Percentiles rank a stretch among this genome's conserved stretches.
Conservation (phyloP, 2,329 filamentous ascomycete species). For the Monosporascus sp. region DNA sequence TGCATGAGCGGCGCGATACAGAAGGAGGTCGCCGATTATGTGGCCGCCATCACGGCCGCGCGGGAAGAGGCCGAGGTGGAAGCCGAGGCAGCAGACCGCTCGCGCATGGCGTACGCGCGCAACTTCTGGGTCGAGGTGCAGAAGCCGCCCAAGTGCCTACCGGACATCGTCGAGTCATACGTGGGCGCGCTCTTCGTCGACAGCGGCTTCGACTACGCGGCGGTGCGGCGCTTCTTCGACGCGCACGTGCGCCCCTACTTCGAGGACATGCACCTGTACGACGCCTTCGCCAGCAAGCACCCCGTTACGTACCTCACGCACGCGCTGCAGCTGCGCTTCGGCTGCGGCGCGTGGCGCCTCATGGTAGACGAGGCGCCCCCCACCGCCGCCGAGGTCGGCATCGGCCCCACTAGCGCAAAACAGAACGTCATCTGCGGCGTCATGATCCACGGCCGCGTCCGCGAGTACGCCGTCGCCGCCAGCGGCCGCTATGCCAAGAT, state of each 20-base stretch:
- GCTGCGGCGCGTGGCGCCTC: slow-evolving; percentile 56
- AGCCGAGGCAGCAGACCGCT: slow-evolving; percentile 31
- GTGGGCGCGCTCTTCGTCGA: slow-evolving; percentile 91
- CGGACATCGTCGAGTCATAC: slow-evolving; percentile 85
- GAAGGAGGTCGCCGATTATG: slow-evolving; percentile 47
- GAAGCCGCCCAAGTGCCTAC: slow-evolving; percentile 66
- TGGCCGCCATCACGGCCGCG: slow-evolving; percentile 50
- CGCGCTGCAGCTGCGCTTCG: slow-evolving; percentile 57
- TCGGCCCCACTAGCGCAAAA: slow-evolving; percentile 33
- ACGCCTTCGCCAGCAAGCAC: slow-evolving; percentile 80
- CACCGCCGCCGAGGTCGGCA: slow-evolving; percentile 25
- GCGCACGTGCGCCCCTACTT: slow-evolving; percentile 72
- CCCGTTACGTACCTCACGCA: slow-evolving; percentile 70
- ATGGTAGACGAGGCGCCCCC: slow-evolving; percentile 41
- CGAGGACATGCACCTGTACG: slow-evolving; percentile 78
- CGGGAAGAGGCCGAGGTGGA: slow-evolving; percentile 31
- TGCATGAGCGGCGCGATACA: slow-evolving; percentile 41
- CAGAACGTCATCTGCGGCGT: slow-evolving; percentile 62
- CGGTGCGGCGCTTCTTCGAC: slow-evolving; percentile 75
- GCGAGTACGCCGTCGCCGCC: slow-evolving; percentile 55
- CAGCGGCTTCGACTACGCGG: slow-evolving; percentile 67
- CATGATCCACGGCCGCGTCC: slow-evolving; percentile 66
- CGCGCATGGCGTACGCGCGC: slow-evolving; percentile 36
- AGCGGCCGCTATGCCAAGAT: slow-evolving; percentile 71
- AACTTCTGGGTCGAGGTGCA: slow-evolving; percentile 65